Conservation (phyloP, 2,329 filamentous ascomycete genomes). For the Mycosphaerella sp. region DNA sequence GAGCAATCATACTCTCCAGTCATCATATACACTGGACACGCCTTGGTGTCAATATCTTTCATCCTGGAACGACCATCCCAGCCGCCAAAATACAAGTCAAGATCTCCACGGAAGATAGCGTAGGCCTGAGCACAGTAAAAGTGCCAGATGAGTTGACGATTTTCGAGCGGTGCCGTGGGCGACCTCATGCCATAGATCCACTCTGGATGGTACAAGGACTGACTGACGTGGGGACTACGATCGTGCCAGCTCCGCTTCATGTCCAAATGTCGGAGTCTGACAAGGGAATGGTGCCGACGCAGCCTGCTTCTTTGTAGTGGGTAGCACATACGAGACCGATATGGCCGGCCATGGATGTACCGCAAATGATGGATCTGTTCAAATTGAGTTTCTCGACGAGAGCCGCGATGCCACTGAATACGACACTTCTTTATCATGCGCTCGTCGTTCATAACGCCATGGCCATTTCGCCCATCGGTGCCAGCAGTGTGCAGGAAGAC, state of each 20-base stretch:
- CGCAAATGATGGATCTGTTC: slow-evolving; percentile 45
- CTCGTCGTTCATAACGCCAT: slow-evolving; percentile 48
- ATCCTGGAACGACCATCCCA: slow-evolving; percentile 44
- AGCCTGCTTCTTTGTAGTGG: slow-evolving; percentile 43
- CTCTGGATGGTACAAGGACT: slow-evolving; percentile 42
- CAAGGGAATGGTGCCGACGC: slow-evolving; percentile 43
- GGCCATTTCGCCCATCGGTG: slow-evolving; percentile 46
- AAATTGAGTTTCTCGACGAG: slow-evolving; percentile 42
- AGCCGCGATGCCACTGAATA: slow-evolving; percentile 44
- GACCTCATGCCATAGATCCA: slow-evolving; percentile 49
- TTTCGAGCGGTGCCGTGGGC: slow-evolving; percentile 41
- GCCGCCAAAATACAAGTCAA: slow-evolving; percentile 49
- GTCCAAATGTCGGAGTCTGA: slow-evolving; percentile 42
- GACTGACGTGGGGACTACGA: slow-evolving; percentile 44
- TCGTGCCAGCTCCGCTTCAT: slow-evolving; percentile 42
- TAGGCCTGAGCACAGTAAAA: slow-evolving; percentile 47
- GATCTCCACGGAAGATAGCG: slow-evolving; percentile 48
- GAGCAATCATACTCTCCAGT: slow-evolving; percentile 48
- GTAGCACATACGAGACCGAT: slow-evolving; percentile 46
- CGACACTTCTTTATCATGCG: slow-evolving; percentile 44
- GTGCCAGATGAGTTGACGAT: slow-evolving; percentile 47
- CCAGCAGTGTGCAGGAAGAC: slow-evolving; percentile 37
- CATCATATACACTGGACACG: slow-evolving; percentile 48
- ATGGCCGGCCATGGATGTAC: slow-evolving; percentile 48
- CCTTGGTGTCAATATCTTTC: slow-evolving; percentile 42